phyloP scores from a whole-genome alignment of 345 rosid species.

The Rhizophora apiculata region DNA sequence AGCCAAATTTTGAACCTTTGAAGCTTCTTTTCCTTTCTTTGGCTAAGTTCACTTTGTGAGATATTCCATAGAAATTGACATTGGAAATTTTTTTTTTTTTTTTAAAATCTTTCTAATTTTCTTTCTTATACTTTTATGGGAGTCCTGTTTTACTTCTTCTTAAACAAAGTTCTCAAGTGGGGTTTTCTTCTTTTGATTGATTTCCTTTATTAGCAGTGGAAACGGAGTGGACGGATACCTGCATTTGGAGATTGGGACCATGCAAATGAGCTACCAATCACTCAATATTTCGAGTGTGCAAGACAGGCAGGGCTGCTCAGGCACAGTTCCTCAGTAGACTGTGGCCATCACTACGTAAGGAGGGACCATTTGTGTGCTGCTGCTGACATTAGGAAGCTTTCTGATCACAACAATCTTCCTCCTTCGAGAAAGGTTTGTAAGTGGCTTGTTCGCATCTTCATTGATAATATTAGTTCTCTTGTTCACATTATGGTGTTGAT shows the following conservation, averaged over 20 bases:
- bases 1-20: no score
- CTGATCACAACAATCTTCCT: conserved; percentile 13
- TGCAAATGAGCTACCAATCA: conserved; percentile 81
- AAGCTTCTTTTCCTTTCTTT: no score
- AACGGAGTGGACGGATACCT: conserved; percentile 83
- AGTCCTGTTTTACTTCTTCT: neutral
- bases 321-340: conserved; percentile 62
- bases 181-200: neutral
- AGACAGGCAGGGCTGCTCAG: conserved; percentile 82
- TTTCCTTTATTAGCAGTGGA: conserved; percentile 28
- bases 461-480: neutral
- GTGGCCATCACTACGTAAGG: conserved; percentile 23
- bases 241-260: conserved; percentile 89
- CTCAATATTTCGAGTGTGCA: conserved; percentile 92
- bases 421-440: conserved; percentile 41
- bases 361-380: conserved; percentile 28
- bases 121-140: neutral
- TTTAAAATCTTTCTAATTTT: neutral
- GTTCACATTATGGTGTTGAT: no score
- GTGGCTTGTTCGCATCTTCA: neutral
- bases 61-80: no score
- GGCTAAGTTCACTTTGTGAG: no score
- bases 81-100: no score
- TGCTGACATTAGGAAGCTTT: conserved; percentile 22
- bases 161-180: neutral